These are phyloP conservation scores for Clarireedia sp. DNA, from an alignment of 2,329 filamentous ascomycete genomes.

Conservation along the genomic window DNA sequence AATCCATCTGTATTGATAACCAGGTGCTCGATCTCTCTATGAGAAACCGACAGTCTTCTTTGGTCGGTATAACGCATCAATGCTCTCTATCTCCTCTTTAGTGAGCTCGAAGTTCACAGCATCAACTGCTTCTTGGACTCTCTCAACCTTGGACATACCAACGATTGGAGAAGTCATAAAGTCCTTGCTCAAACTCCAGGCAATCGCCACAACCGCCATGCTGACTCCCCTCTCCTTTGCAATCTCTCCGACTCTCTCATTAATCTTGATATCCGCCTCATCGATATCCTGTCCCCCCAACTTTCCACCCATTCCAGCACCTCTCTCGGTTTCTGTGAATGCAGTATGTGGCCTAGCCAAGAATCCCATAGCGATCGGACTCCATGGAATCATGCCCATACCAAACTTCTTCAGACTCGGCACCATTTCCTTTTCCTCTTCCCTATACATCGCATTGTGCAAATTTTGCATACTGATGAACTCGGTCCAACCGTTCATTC, in stretches of 20 bases:
- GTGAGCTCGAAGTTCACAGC: slow-evolving; percentile 35
- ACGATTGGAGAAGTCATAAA: slow-evolving; percentile 40
- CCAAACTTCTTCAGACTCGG: slow-evolving; percentile 21
- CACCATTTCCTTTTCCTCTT: slow-evolving; percentile 41
- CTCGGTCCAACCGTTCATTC: slow-evolving; percentile 47
- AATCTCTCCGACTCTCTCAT: slow-evolving; percentile 28
- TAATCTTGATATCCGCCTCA: slow-evolving; percentile 23
- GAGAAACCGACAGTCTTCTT: slow-evolving; percentile 26
- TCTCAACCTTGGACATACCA: slow-evolving; percentile 39
- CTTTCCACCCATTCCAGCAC: slow-evolving; percentile 9
- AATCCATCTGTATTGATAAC: too few relatives aligned
- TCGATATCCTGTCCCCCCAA: slow-evolving; percentile 13
- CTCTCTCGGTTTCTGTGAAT: slow-evolving; percentile 13
- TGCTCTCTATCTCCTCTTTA: slow-evolving; percentile 44
- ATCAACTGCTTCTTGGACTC: slow-evolving; percentile 47
- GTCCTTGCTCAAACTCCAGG: slow-evolving; percentile 41
- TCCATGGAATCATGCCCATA: slow-evolving; percentile 34
- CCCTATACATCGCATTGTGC: slow-evolving; percentile 50
- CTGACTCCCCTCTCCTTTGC: slow-evolving; percentile 47
- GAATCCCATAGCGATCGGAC: slow-evolving; percentile 30
- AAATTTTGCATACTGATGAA: slow-evolving; percentile 54
- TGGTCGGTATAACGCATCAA: slow-evolving; percentile 47
- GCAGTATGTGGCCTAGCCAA: slow-evolving; percentile 14
- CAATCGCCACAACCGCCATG: slow-evolving; percentile 52
- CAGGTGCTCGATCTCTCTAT: not conserved